Conservation (phyloP, 2,329 filamentous ascomycete genomes). For the Leptographium procerum region DNA sequence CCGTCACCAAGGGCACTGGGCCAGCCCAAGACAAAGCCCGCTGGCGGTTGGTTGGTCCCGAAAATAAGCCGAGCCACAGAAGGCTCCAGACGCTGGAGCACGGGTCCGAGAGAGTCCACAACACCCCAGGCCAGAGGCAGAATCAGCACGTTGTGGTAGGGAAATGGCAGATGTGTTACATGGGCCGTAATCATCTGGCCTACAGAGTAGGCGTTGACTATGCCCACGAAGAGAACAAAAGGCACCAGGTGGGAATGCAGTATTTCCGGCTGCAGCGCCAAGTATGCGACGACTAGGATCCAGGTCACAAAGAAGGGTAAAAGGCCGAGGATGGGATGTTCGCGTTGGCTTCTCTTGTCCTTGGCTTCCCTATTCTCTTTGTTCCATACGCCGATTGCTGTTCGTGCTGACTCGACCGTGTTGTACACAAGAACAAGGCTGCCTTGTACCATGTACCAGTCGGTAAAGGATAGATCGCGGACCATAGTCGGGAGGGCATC, state of each 20-base stretch:
- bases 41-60: not conserved
- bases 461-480: constrained; percentile 75
- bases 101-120: constrained; percentile 66
- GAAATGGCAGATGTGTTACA: constrained; percentile 76
- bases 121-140: constrained; percentile 70
- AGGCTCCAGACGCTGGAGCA: constrained; percentile 40
- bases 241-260: constrained; percentile 75
- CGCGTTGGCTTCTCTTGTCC: constrained; percentile 31
- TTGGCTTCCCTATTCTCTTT: constrained; percentile 5
- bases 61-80: constrained; percentile 4
- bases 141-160: constrained; percentile 77
- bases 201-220: constrained; percentile 90
- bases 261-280: constrained; percentile 76
- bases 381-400: constrained; percentile 74
- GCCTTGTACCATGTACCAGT: constrained; percentile 89
- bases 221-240: constrained; percentile 76
- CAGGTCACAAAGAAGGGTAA: constrained; percentile 71
- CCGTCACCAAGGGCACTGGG: constrained; percentile 61
- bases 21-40: constrained; percentile 45
- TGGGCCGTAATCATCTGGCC: constrained; percentile 94
- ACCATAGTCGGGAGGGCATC: constrained; percentile 51
- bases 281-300: constrained; percentile 64
- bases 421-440: constrained; percentile 72
- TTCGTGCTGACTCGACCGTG: constrained; percentile 65
- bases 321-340: constrained; percentile 70